Percentiles rank a stretch among this genome's conserved stretches.
Conservation (phyloP, 495 filamentous ascomycete genomes). For the Lindgomyces ingoldianus region DNA sequence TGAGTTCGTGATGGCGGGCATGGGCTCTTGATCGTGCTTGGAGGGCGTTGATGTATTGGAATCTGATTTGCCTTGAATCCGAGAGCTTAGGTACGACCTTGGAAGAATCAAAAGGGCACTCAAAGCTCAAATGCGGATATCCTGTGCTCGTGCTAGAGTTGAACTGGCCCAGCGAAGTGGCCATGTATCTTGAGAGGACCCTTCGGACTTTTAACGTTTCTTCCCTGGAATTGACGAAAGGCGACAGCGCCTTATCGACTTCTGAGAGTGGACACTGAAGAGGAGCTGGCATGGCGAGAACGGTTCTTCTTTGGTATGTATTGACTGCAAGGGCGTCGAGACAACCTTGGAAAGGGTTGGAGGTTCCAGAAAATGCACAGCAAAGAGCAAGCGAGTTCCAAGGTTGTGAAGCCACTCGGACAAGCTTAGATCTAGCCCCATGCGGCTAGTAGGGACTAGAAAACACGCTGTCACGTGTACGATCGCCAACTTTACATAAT, state of each 20-base stretch:
- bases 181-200: conserved; percentile 31
- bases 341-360: no score
- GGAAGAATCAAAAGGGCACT: neutral
- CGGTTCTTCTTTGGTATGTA: neutral
- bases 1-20: conserved; percentile 33
- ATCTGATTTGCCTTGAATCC: conserved; percentile 23
- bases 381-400: no score
- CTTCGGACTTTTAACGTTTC: conserved; percentile 37
- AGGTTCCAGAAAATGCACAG: no score
- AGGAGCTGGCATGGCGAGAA: neutral
- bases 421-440: no score
- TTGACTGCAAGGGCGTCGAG: neutral
- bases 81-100: conserved; percentile 1
- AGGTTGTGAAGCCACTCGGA: no score
- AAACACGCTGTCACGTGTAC: no score
- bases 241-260: conserved; percentile 34
- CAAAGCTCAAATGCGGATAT: conserved; percentile 6
- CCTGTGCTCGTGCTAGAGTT: conserved; percentile 5
- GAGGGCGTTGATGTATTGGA: conserved; percentile 38
- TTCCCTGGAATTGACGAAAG: conserved; percentile 39
- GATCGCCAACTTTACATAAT: no score
- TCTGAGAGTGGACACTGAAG: conserved; percentile 36
- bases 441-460: no score
- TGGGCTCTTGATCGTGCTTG: conserved; percentile 31
- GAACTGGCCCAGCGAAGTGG: conserved; percentile 9